Base-by-base conservation (phyloP, 2,329 filamentous ascomycete genomes). In the Scedosporium boydii region DNA sequence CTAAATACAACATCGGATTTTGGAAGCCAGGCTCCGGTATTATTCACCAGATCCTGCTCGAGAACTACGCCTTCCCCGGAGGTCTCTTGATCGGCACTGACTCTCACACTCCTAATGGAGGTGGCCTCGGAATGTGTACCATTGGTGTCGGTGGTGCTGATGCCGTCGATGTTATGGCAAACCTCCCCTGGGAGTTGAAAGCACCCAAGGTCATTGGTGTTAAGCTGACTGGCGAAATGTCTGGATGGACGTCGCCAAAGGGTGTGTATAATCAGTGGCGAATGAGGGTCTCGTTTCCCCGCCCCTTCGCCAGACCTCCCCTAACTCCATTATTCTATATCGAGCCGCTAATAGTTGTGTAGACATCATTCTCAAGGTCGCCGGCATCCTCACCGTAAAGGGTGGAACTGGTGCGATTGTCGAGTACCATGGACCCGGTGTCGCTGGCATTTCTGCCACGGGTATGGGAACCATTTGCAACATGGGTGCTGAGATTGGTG, bases 1-100 rank as follows among this genome's bases (percentile, higher is more conserved):
- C 93, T 74, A 99, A 98, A 84, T 99, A 98, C 85, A 93, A 98
- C 85, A 98, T 98, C 77, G 95, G 95, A 82, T 98, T 98, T 88
- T 99, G 95, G 95, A 91, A 86, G 78, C 95, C 95, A 68, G 95
- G 95, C 70, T 97, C 93, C 75, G 95, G 95, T 84, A 99, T 98
- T 76, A 99, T 99, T 71, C 95, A 99, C 82, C 95, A 98, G 83
- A 98, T 98, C 74, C 80, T 98, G 67, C 86, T 98, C 64, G 95
- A 99, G 82, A 98, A 98, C 85, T 98, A 98, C 77, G 93, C 93
- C 76, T 98, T 98, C 88, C 95, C 95, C 68, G 95, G 95, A 85
- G 93, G 89, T 85, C 86, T 99, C 64, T 87, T 99, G 74, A 98
- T 98, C 74, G 95, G 95, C 76, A 98, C 93, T 69, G 93, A 98